Evolutionary conservation across 768 basidiomycete species (phyloP), one percentile per base, ranked within the genome.

Genomic region (Amanita muscaria): DNA sequence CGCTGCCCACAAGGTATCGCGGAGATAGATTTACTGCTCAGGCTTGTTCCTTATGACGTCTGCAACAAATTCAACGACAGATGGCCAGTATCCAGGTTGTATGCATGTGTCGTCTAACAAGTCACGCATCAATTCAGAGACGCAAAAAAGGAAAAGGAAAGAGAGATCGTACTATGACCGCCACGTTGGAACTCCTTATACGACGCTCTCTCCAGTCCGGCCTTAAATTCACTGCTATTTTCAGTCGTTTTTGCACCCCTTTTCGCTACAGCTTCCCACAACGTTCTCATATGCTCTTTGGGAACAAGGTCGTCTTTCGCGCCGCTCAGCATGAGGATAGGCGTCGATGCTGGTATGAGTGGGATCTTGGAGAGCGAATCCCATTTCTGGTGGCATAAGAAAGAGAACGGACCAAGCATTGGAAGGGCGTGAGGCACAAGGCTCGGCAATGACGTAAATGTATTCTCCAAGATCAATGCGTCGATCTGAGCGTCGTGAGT

Each of bases 401-500:
- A 84, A 15, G 88, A 67, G 56, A 91, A 70, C 3, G 81, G 83
- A 0, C 75, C 69, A 23, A 92, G 72, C 24, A 76, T 58, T 5
- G 92, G 92, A 25, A 96, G 66, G 12, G 83, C 77, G 49, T 78
- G 68, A 0, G 89, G 92, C n/a, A 96, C 77, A 12, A 94, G 76
- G 40, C 71, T 74, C 4, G 83, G 83, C 22, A 97, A 74, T 32
- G 85, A 89, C 25, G 84, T 77, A 61, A 96, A 96, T 0, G 93
- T 94, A 60, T 96, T 98, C 67, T 97, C 93, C 47, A 97, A 71
- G 45, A 97, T 76, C 12, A 96, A 70, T 1, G 83, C 92, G 14
- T 67, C 46, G 45, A 94, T 79, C 84, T 89, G 50, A 21, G 6
- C 29, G 16, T 34, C n/a, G 33, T 12, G 27, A 12, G 27, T 29